These are phyloP conservation scores for Epichloe sp. DNA, from an alignment of 2,329 filamentous ascomycete genomes.

Conservation along the genomic window DNA sequence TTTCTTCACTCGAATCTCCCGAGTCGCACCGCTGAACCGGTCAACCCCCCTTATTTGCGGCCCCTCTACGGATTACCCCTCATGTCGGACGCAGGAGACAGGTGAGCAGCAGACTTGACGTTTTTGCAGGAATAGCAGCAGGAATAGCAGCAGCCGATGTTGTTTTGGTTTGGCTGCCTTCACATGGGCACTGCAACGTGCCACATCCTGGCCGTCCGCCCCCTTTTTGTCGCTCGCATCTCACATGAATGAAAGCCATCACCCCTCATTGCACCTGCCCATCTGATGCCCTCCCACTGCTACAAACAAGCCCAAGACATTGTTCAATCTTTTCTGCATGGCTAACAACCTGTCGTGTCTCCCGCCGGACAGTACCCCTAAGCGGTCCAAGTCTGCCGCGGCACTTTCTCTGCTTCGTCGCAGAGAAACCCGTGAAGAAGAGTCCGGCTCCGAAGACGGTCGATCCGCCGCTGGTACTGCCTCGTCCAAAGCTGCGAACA, in stretches of 20 bases:
- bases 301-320: background rate
- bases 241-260: background rate
- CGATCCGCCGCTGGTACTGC: constrained; percentile 25
- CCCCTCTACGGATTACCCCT: constrained; percentile 1
- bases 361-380: constrained; percentile 22
- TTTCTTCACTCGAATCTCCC: background rate
- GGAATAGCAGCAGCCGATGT: too few species aligned
- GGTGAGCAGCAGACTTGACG: constrained; percentile 10
- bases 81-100: constrained; percentile 21
- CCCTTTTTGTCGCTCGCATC: background rate
- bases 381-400: constrained; percentile 39
- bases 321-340: background rate
- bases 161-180: too few species aligned
- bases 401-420: constrained; percentile 42
- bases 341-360: constrained; percentile 2
- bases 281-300: too few species aligned
- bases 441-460: constrained; percentile 40
- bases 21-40: background rate
- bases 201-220: too few species aligned
- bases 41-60: too few species aligned
- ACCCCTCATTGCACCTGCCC: background rate
- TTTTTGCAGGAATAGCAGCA: background rate
- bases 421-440: constrained; percentile 36
- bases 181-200: too few species aligned
- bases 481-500: constrained; percentile 18